Evolutionary conservation across 495 filamentous ascomycete species (phyloP), one percentile per base, ranked within the genome.

Genomic region (Xylaria sp.): DNA sequence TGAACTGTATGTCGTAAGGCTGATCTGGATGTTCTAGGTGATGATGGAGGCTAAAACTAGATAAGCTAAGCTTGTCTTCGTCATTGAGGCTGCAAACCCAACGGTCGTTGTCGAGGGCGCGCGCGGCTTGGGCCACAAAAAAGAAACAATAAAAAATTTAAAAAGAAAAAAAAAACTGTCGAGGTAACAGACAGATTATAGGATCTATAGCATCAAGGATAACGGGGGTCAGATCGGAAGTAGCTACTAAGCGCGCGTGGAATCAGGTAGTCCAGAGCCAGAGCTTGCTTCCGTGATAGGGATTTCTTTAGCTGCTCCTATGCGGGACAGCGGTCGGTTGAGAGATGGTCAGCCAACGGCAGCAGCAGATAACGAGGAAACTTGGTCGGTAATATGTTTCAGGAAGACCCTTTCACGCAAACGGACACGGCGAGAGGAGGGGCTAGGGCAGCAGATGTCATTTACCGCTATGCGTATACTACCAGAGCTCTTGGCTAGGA

Each of bases 11-110:
- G 69, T 71, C 55, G 71, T 50, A 66, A 58, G 71, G 65, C 66
- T 64, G 68, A 70, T 63, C 57, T 26, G 58, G 5, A 33, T 67
- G 59, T n/a, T 62, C 77, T 85, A 85, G 73, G 84, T 86, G 76
- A 85, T 75, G 76, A 85, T 80, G 61, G 84, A 84, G 72, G 74
- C 84, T 64, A 86, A 81, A 72, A 83, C 82, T 61, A 86, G 84
- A 85, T 86, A 84, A 84, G 83, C 75, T 75, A 80, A 79, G 81
- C 77, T 83, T 84, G 83, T 83, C 80, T 80, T 81, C 84, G 84
- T 85, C 84, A 85, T 86, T 83, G 74, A 77, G 72, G 72, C 70
- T 68, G 71, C 70, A 70, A 52, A 65, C 48, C 44, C 70, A 71
- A 72, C 70, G 68, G 72, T 37, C 40, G 61, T 40, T 37, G 52